Base-by-base conservation (phyloP, 2,329 filamentous ascomycete species). In the Beauveria sp. region DNA sequence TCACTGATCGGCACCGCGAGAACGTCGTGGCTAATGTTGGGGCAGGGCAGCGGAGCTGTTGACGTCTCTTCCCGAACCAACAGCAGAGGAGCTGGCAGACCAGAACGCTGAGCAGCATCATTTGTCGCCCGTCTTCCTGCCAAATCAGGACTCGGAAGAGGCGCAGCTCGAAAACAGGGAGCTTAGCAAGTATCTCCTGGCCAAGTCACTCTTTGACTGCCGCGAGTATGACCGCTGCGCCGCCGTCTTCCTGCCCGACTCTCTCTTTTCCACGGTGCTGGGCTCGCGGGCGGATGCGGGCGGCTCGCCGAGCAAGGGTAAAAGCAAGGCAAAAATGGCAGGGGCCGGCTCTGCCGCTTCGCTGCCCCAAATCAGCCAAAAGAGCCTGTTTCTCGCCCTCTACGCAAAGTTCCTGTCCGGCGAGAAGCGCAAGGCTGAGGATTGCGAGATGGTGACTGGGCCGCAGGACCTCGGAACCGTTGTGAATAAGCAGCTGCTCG, bases 381-480 rank as follows among this genome's bases (percentile, higher is more conserved):
- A 93, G 75, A 92, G 93, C 58, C 76, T 98, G 22, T 99, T 99
- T 70, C 81, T 99, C 12, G 89, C 92, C 0, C 79, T 98, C 4
- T 99, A 99, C 70, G 91, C 95, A 50, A 96, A 93, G 71, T 92
- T 93, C 71, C 84, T 98, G 65, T 89, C 93, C 0, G 95, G 95
- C 1, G 95, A 99, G 79, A 97, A 98, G 79, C 87, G 91, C 66
- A 96, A 93, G 74, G 91, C 96, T 69, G 95, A 99, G 74, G 93
- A 98, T 62, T 91, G 90, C 24, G 95, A 99, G 76, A 97, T 97
- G 89, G 90, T 99, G 56, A 86, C 98, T 75, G 95, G 95, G 0
- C 93, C 95, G 1, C 88, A 93, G 63, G 95, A 99, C 74, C 87
- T 91, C 16, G 92, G 93, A 1, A 87, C 88, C 38, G 90, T 91